Conservation (phyloP, 2,329 filamentous ascomycete genomes). For the Pyrenophora tritici-repentis region DNA sequence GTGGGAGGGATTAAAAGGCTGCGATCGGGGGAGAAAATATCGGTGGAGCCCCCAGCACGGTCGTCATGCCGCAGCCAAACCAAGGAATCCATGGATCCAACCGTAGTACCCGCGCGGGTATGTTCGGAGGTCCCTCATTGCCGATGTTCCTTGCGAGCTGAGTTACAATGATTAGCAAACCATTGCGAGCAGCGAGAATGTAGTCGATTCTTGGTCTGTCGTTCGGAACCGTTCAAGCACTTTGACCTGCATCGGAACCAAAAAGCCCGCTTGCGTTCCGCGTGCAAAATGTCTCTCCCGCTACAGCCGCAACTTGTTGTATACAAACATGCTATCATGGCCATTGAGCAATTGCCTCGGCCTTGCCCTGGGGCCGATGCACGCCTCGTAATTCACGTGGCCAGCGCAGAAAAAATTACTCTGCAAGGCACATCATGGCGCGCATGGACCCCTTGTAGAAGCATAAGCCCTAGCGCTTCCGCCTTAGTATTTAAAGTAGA, state of each 20-base stretch:
- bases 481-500: neutral
- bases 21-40: slow-evolving; percentile 32
- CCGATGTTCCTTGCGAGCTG: neutral
- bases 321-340: slow-evolving; percentile 1
- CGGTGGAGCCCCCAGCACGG: slow-evolving; percentile 24
- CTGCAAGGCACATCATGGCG: slow-evolving; percentile 5
- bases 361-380: neutral
- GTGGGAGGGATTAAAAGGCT: slow-evolving; percentile 32
- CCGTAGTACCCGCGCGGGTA: slow-evolving; percentile 10
- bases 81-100: slow-evolving; percentile 2
- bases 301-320: slow-evolving; percentile 1
- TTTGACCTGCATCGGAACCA: neutral
- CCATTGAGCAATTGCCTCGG: slow-evolving; percentile 4
- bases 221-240: neutral
- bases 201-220: neutral
- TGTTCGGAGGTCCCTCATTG: slow-evolving; percentile 13
- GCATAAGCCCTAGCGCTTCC: neutral
- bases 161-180: neutral
- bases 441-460: neutral
- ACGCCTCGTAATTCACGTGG: neutral
- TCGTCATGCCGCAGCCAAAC: slow-evolving; percentile 7
- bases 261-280: neutral
- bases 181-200: slow-evolving; percentile 1
- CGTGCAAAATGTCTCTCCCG: neutral
- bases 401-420: neutral